Conservation (phyloP, 1,139 yeast genomes). For the Scheffersomyces stambukii region DNA sequence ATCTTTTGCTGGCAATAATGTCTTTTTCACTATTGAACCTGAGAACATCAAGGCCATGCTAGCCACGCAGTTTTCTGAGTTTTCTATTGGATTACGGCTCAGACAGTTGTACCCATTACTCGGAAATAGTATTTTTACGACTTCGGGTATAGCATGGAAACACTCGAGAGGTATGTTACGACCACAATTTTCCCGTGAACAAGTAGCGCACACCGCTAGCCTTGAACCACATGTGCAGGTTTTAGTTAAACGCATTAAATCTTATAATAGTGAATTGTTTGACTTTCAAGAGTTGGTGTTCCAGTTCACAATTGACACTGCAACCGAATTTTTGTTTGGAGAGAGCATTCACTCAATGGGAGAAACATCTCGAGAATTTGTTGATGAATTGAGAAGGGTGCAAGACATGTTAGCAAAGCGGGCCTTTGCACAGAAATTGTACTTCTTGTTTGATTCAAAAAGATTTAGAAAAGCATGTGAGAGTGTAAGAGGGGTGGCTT, state of each 20-base stretch:
- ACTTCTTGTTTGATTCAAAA: conserved; percentile 18
- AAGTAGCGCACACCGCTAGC: conserved; percentile 41
- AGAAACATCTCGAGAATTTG: conserved; percentile 16
- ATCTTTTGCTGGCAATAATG: conserved; percentile 1
- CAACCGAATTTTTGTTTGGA: conserved; percentile 39
- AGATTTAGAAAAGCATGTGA: conserved; percentile 15
- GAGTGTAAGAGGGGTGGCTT: conserved; percentile 24
- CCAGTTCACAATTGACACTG: conserved; percentile 33
- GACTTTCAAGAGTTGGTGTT: conserved; percentile 32
- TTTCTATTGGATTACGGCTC: conserved; percentile 41
- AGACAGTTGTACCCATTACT: conserved; percentile 34
- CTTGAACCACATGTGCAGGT: conserved; percentile 39
- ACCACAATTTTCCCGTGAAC: conserved; percentile 51
- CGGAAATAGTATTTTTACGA: conserved; percentile 53
- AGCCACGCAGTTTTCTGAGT: conserved; percentile 40
- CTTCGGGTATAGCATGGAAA: conserved; percentile 51
- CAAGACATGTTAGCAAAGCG: conserved; percentile 22
- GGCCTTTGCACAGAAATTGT: conserved; percentile 22
- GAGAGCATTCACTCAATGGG: conserved; percentile 26
- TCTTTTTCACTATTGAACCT: conserved; percentile 17
- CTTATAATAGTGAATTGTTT: conserved; percentile 18
- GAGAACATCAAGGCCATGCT: conserved; percentile 28
- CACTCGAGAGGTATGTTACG: conserved; percentile 49
- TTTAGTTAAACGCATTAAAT: conserved; percentile 26
- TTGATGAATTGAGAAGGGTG: conserved; percentile 13